Evolutionary conservation across 2,329 filamentous ascomycete species (phyloP), one percentile per base, ranked within the genome.

Genomic region (Allantophomopsis cytisporea): DNA sequence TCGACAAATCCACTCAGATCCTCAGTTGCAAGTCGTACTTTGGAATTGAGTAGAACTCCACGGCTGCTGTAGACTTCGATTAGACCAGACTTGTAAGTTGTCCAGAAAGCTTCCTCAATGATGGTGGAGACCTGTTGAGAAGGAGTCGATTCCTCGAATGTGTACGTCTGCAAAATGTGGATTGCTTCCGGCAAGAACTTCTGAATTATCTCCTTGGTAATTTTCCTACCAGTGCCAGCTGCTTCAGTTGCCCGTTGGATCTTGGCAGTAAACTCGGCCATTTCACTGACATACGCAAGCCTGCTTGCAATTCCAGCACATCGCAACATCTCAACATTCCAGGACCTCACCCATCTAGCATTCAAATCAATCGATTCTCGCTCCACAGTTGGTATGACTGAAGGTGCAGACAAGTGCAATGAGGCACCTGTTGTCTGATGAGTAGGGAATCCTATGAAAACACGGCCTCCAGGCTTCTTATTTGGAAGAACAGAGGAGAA

Each of bases 401-500:
- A 95, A 1, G 88, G 91, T 0, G 91, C 91, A 11, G 89, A 96
- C 21, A 98, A 83, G 58, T 98, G 91, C 55, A 93, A 83, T 13
- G 89, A 83, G 20, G 89, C 78, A 40, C 89, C 91, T 0, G 93
- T 98, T 0, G 91, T 98, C 62, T 98, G 91, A 49, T 89, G 88
- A 2, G 91, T 98, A 3, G 91, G 89, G 54, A 98, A 98, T 0
- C 91, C 91, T 53, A 98, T 98, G 53, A 96, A 98, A 40, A 98
- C 83, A 39, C 85, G 80, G 6, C 91, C 91, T 7, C 76, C 75
- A 0, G 73, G 73, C 50, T 84, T 83, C 57, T 87, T 93, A 41
- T 75, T 86, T 2, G 91, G 91, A 5, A 96, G 62, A 1, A 98
- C 88, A 2, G 88, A 91, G 1, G 83, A 75, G 57, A 98, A 95